These are phyloP conservation scores for Theileria orientalis DNA, from an alignment of 169 alveolate genomes.

Conservation along the genomic window DNA sequence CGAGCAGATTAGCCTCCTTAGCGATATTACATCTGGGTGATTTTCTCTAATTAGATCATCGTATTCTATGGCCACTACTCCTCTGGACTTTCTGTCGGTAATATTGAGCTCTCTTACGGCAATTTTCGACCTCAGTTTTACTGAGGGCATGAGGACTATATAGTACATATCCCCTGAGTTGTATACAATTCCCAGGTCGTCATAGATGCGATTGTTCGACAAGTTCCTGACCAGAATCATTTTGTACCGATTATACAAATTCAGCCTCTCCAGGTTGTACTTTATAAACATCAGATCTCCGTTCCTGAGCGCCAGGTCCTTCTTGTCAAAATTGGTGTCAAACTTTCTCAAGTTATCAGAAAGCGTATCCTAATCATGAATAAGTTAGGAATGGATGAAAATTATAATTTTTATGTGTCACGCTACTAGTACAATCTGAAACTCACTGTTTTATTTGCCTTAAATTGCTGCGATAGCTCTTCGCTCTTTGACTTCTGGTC, in stretches of 20 bases:
- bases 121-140: background rate
- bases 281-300: conserved; percentile 58
- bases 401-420: background rate
- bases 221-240: conserved; percentile 20
- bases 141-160: conserved; percentile 30
- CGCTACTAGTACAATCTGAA: background rate
- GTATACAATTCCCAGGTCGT: conserved; percentile 52
- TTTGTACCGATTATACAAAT: background rate
- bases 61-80: conserved; percentile 20
- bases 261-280: conserved; percentile 33
- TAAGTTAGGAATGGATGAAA: background rate
- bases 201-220: conserved; percentile 24
- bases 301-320: conserved; percentile 26
- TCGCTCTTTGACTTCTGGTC: background rate
- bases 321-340: background rate
- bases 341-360: background rate
- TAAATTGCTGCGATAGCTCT: background rate
- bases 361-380: background rate
- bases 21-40: conserved; percentile 42
- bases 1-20: conserved; percentile 46
- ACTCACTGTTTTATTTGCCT: background rate
- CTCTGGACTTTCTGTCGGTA: background rate
- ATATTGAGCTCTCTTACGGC: background rate
- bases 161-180: background rate
- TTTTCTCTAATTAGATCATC: conserved; percentile 16